Evolutionary conservation across 495 filamentous ascomycete species (phyloP), one percentile per base, ranked within the genome.

Genomic region (Aspergillus ellipticus): DNA sequence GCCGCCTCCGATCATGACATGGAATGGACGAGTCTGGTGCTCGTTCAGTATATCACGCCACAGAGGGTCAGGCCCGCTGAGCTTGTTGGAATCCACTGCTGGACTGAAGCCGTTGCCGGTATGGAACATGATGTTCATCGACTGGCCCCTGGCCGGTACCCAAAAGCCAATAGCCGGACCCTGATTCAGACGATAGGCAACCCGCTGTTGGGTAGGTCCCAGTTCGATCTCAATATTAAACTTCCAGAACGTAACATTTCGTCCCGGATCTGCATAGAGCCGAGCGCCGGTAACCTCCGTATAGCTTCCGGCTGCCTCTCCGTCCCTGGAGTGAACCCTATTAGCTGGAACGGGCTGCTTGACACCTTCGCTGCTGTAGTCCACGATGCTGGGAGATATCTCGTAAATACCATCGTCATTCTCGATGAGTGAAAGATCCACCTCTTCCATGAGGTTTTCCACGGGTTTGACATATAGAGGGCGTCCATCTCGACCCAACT

Each of bases 81-180:
- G 86, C 43, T 81, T 73, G 63, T 92, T 74, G 0, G 92, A 71
- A 54, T 97, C 83, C 49, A 89, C 89, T 59, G 81, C 87, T 51
- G 88, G 66, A 59, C 88, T 90, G 74, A 98, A 97, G 39, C 95
- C 94, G 69, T 98, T 98, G 78, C 95, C 96, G 66, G 86, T 93
- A 77, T 97, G 82, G 73, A 96, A 97, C 91, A 97, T 96, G 62
- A 96, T 89, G 73, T 97, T 96, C 95, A 98, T 97, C 7, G 88
- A 81, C 71, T 96, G 82, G 20, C 85, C 88, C 49, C 77, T 79
- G 49, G 88, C 89, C 9, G 94, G 94, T 0, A 98, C 90, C 94
- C 94, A 98, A 71, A 98, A 98, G 9, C 85, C 88, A 22, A 92
- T 82, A 13, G 91, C 85, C 6, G 93, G 92, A 4, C 92, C 94